Evolutionary conservation across 129 eudicot species (phyloP).

Genomic region (Centaurea solstitialis): DNA sequence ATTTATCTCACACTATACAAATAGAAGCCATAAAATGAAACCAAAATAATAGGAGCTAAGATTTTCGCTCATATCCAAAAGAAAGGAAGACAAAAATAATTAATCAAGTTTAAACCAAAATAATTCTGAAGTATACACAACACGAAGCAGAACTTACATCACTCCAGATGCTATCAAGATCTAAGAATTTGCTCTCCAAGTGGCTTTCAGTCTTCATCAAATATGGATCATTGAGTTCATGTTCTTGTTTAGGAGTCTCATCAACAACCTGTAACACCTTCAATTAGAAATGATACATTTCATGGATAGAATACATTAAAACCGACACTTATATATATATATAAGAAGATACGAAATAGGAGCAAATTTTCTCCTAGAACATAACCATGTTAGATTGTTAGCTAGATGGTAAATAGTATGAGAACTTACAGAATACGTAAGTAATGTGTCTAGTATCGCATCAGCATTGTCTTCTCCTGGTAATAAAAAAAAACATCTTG

Average conservation of each 20-base stretch:
- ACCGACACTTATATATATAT: not conserved
- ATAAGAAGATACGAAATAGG: not conserved
- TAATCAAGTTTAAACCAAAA: not conserved
- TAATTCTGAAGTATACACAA: not conserved
- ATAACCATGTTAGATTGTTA: not conserved
- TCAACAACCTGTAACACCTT: constrained; percentile 23
- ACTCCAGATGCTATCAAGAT: constrained; percentile 18
- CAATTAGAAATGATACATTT: constrained; percentile 12
- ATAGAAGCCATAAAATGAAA: not conserved
- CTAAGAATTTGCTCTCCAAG: not conserved
- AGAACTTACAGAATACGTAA: constrained; percentile 24
- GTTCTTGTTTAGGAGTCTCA: constrained; percentile 14
- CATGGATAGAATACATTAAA: not conserved
- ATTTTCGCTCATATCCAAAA: not conserved
- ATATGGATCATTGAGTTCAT: constrained; percentile 8
- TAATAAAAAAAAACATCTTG: not conserved
- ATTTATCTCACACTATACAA: not conserved
- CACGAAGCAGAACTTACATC: constrained; percentile 23
- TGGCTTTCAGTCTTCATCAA: not conserved
- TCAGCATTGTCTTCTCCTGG: constrained; percentile 24
- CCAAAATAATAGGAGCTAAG: not conserved
- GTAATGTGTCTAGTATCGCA: constrained; percentile 19
- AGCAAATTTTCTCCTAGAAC: constrained; percentile 1
- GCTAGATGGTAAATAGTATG: not conserved
- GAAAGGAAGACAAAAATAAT: not conserved